These are phyloP conservation scores for Nicotiana sylvestris DNA, from an alignment of 257 asterid species.

Conservation along the genomic window DNA sequence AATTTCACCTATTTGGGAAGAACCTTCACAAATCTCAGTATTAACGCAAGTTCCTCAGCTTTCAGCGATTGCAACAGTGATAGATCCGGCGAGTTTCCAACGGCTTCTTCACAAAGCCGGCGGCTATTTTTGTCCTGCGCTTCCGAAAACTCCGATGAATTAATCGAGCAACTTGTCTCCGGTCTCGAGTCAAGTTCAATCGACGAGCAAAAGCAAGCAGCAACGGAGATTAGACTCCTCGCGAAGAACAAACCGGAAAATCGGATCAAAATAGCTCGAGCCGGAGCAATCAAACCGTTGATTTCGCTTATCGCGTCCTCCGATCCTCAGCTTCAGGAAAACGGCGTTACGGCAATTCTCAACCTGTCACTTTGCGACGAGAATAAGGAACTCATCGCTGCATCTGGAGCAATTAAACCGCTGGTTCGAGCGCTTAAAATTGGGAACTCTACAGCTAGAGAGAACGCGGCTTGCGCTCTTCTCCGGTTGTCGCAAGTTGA, in stretches of 20 bases:
- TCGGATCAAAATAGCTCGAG: constrained; percentile 73
- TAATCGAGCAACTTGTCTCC: constrained; percentile 64
- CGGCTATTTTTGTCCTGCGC: constrained; percentile 64
- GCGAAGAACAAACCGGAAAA: constrained; percentile 83
- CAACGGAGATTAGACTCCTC: constrained; percentile 73
- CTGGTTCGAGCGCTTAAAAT: constrained; percentile 56
- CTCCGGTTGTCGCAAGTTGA: constrained; percentile 68
- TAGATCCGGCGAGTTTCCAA: constrained; percentile 84
- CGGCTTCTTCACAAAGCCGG: constrained; percentile 66
- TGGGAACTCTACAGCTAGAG: constrained; percentile 68
- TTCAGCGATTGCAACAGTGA: constrained; percentile 97
- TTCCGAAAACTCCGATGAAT: constrained; percentile 63
- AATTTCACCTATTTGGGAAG: constrained; percentile 64
- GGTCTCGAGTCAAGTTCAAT: constrained; percentile 47
- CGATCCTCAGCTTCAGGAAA: constrained; percentile 82
- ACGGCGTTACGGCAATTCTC: constrained; percentile 83
- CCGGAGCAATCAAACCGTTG: constrained; percentile 83
- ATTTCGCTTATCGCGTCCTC: constrained; percentile 50
- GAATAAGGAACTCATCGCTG: constrained; percentile 63
- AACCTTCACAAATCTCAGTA: constrained; percentile 43
- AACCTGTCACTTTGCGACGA: constrained; percentile 92
- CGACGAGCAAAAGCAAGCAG: constrained; percentile 78
- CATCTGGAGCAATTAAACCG: constrained; percentile 78
- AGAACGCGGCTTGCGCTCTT: constrained; percentile 93
- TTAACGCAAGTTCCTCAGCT: constrained; percentile 59